Base-by-base conservation (phyloP, 805 yeast species). In the Yamadazyma scolyti region DNA sequence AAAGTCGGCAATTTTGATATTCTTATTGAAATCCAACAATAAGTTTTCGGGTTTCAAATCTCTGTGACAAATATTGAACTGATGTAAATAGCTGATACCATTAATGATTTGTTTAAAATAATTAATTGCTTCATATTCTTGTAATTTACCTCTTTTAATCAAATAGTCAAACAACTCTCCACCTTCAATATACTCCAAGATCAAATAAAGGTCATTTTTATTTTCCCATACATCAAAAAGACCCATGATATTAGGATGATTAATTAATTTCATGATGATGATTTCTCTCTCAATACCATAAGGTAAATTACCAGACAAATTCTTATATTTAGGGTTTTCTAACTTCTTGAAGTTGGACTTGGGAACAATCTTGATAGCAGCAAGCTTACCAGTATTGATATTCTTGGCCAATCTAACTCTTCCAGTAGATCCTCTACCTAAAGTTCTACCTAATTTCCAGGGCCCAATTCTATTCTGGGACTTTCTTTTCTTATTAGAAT, bases 391-490 rank as follows among this genome's bases (percentile, higher is more conserved):
- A 1, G 93, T 82, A 32, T 74, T 73, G 25, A 79, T 73, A 54
- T 93, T 94, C 45, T 87, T 82, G 10, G 98, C 97, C 34, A 93
- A 69, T 37, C 96, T 68, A 11, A 93, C 98, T 40, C 97, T 74
- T 15, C 98, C 97, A 1, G 96, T 86, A 9, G 95, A 83, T n/a
- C 98, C 98, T 37, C 94, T 73, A 15, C 98, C 98, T 30, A 93
- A 65, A 2, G 98, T 93, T 44, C 90, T 74, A 17, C 97, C 97
- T 21, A 93, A 66, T 52, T 87, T 84, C 98, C 98, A 93, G 2
- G 98, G 97, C 2, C 98, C 98, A 26, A 93, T 79, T 44, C 77
- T 71, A 42, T 73, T 71, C 45, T 72, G 77, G 36, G 44, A 44
- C 36, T 62, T 56, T 27, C 69, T 66, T 57, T 48, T 74, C 55